Evolutionary conservation across 768 basidiomycete genomes (phyloP).

Genomic region (Podaxis sp.): DNA sequence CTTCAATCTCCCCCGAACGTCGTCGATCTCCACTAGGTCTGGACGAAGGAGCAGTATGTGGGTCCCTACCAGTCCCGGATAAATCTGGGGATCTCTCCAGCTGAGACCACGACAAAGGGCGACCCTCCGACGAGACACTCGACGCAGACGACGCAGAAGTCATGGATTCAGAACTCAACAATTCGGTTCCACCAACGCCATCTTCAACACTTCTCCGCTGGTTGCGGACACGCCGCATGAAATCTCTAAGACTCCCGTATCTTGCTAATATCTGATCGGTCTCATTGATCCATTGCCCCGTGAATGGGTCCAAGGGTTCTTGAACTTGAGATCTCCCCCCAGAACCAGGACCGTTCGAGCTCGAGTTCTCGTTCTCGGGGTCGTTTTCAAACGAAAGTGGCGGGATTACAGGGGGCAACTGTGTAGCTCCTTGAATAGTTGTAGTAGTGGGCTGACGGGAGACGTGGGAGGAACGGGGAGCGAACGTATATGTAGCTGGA

Average conservation of each 20-base stretch:
- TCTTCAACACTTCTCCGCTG: neutral
- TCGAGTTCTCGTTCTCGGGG: constrained; percentile 21
- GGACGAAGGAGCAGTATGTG: neutral
- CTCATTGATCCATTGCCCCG: neutral
- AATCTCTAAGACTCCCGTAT: neutral
- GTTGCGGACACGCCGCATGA: neutral
- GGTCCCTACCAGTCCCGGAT: neutral
- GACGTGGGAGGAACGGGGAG: neutral
- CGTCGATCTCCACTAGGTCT: neutral
- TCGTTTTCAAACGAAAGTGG: constrained; percentile 33
- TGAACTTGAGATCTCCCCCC: constrained; percentile 6
- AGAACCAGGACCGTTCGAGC: neutral
- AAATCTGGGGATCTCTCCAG: constrained; percentile 6
- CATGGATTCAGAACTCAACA: neutral
- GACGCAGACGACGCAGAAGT: neutral
- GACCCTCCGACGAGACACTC: neutral
- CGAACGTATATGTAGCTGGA: neutral
- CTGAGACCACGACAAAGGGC: neutral
- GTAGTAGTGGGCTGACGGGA: neutral
- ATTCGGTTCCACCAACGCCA: neutral
- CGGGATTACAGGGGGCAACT: constrained; percentile 28
- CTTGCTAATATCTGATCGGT: neutral
- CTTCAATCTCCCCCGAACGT: neutral
- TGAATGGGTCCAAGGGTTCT: neutral
- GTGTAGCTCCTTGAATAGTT: constrained; percentile 10